Base-by-base conservation (phyloP, 2,329 filamentous ascomycete species). In the Pleoardoris graminearum region DNA sequence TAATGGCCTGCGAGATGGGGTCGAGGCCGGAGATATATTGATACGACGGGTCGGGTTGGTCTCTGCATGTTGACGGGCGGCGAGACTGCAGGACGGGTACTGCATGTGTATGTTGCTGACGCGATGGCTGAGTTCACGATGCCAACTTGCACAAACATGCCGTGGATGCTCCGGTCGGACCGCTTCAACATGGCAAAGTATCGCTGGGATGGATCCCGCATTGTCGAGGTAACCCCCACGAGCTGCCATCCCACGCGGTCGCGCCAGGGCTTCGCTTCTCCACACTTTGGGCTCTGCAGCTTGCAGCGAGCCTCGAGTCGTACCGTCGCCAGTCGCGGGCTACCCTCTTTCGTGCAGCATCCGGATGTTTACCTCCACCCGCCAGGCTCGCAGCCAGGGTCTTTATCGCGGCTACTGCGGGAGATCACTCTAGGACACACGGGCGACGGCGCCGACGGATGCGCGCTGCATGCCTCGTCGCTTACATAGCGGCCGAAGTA, bases 341-440 rank as follows among this genome's bases (percentile, higher is more conserved):
- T 19, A 32, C 16, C 17, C 14, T 30, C n/a, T 16, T 12, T 17
- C 7, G 10, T n/a, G 7, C 38, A 27, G 17, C 19, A 4, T 3
- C 7, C 29, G 42, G 30, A 30, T 2, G 30, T 23, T 22, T 29
- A 5, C 30, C n/a, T 5, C 30, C 30, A 32, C 23, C 29, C 44
- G 35, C 22, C 32, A 47, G 14, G 39, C 19, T 14, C n/a, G 19
- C 7, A 16, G 30, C 46, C 14, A 37, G 42, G 42, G 27, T 29
- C 33, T 37, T 61, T 65, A 62, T 67, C 66, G 66, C 65, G 67
- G 67, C 66, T 68, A 59, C 62, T 59, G 67, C 67, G 67, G 65
- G 30, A 64, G 58, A 58, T 52, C 54, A 45, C 43, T 37, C 14
- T n/a, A n/a, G 10, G 27, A 21, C 42, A 22, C 30, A 17, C 39